phyloP scores from a whole-genome alignment of 176 grass and related monocot species.

The Secale cereale region DNA sequence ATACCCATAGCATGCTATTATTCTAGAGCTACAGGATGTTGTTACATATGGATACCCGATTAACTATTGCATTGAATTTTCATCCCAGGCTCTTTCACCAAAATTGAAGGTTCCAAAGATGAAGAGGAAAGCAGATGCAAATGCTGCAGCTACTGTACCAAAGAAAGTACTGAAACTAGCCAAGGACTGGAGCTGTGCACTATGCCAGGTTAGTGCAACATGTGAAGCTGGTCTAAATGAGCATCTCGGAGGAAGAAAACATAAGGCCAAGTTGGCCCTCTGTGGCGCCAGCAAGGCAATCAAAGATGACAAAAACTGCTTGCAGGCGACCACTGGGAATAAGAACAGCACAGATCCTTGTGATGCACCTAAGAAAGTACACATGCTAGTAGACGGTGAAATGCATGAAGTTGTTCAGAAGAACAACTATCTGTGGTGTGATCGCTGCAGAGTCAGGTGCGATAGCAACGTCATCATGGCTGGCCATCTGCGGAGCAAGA shows the following conservation, averaged over 20 bases:
- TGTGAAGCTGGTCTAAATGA: conserved; percentile 28
- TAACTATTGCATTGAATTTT: conserved; percentile 10
- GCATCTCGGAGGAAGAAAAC: conserved; percentile 37
- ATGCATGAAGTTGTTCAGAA: conserved; percentile 38
- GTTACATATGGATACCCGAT: not conserved
- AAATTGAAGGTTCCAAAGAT: not conserved
- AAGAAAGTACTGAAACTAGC: not conserved
- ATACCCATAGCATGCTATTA: not conserved
- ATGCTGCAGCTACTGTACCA: not conserved
- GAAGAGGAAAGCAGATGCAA: conserved; percentile 27
- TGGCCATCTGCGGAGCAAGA: conserved; percentile 45
- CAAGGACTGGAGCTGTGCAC: conserved; percentile 39
- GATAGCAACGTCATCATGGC: conserved; percentile 19
- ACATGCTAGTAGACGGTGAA: conserved; percentile 38
- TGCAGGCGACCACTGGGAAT: not conserved
- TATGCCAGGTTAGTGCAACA: conserved; percentile 43
- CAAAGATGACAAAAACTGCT: not conserved
- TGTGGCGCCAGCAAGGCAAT: not conserved
- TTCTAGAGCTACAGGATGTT: not conserved
- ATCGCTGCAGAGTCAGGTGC: conserved; percentile 38
- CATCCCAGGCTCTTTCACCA: conserved; percentile 29
- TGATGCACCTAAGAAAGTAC: conserved; percentile 25
- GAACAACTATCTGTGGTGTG: conserved; percentile 32
- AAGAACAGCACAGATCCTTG: not conserved
- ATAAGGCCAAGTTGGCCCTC: conserved; percentile 28